Evolutionary conservation across 768 basidiomycete species (phyloP), one percentile per base, ranked within the genome.

Genomic region (Rhodotorula kratochvilovae): DNA sequence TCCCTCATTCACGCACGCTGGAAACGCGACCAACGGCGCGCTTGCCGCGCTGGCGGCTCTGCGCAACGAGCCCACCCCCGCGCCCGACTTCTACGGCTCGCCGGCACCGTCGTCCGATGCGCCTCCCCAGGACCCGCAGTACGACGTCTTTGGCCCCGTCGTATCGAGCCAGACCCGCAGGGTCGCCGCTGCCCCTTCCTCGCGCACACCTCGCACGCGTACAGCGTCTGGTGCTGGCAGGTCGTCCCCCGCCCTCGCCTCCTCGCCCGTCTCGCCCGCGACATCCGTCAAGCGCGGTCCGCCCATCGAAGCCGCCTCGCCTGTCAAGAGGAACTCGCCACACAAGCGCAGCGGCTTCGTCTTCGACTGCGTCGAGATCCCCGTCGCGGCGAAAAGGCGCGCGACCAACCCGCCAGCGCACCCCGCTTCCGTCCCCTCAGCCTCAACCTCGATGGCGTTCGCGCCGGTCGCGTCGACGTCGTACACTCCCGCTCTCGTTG

Each of bases 331-430:
- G 19, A n/a, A 6, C 19, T 25, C 23, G 46, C 46, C 21, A 3
- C 25, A 23, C 25, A 50, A 27, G 25, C 60, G 45, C 45, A 10
- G 45, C 23, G 13, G 12, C 3, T 19, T 29, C 13, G 6, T 11
- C 17, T 61, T 61, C 21, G 29, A 33, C 31, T 45, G 45, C 31
- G 60, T 61, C 60, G 60, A 61, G 60, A 48, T 61, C 45, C 45
- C 33, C 2, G 21, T 48, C 3, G 1, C 21, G 7, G 8, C 45
- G 12, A 31, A 16, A 21, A 48, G 23, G 31, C 31, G 21, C 5
- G 0, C 23, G 21, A 5, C 31, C 6, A 2, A 23, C 4, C 27
- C 25, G 19, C 19, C n/a, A 11, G 6, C 29, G 17, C 10, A 43
- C 17, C 3, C 21, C 19, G 19, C 31, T 0, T 8, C n/a, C 25